Percentiles rank a stretch among this genome's conserved stretches.
These are phyloP conservation scores for Tetracentron sinense DNA, from an alignment of 164 flowering plant genomes.

Conservation along the genomic window DNA sequence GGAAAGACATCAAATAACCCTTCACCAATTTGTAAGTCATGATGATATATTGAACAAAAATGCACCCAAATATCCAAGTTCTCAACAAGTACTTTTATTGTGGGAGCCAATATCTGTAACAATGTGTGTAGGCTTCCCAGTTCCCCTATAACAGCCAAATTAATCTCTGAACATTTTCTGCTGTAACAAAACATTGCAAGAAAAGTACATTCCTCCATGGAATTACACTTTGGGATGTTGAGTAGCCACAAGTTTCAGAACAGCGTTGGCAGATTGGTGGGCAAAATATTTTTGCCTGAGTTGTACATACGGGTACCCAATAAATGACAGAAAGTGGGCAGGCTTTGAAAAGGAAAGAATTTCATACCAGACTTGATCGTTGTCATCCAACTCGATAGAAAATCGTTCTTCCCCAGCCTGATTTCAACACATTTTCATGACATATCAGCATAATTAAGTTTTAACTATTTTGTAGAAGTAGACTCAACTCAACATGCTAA, in stretches of 20 bases:
- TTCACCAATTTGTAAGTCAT: neutral
- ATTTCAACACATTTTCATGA: conserved; percentile 6
- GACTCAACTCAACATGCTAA: neutral
- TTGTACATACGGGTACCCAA: conserved; percentile 75
- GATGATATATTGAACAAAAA: neutral
- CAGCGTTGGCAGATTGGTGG: conserved; percentile 49
- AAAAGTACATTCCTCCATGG: neutral
- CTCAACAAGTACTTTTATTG: too few species aligned
- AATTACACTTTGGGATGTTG: conserved; percentile 10
- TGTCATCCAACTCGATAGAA: conserved; percentile 76
- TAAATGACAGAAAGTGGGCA: conserved; percentile 58
- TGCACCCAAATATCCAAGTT: too few species aligned
- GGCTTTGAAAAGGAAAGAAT: conserved; percentile 88
- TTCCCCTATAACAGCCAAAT: neutral
- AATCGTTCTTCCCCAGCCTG: conserved; percentile 98
- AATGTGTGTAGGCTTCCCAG: neutral
- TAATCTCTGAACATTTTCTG: neutral
- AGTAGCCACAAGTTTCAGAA: conserved; percentile 39
- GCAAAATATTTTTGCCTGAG: conserved; percentile 76
- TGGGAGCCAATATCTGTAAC: neutral
- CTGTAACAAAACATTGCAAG: neutral
- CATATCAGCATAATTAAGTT: neutral
- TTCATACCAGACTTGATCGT: conserved; percentile 93
- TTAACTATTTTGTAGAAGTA: neutral
- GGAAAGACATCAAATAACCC: conserved; percentile 2